A percentile compares a stretch with the other conserved stretches of the same genome.
These are phyloP conservation scores for Rhizopus arrhizus DNA, from an alignment of 371 early-diverging fungal genomes.

Conservation along the genomic window DNA sequence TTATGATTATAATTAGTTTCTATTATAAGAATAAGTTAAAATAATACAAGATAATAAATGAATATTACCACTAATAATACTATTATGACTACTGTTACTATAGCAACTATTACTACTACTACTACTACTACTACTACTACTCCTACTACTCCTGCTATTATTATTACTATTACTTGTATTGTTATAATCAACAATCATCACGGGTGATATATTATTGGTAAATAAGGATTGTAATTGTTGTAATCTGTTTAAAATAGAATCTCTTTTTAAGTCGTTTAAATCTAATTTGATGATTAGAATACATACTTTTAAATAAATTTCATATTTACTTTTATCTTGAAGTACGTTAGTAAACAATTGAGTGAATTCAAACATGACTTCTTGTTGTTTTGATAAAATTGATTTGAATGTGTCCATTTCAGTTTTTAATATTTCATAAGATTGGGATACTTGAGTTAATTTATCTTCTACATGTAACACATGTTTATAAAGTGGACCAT, in stretches of 20 bases:
- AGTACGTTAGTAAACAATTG: constrained; percentile 9
- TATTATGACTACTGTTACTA: constrained; percentile 2
- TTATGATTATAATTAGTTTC: background rate
- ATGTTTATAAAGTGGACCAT: constrained; percentile 24
- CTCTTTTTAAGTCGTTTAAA: background rate
- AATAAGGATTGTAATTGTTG: background rate
- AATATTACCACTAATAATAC: background rate
- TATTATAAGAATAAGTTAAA: no score
- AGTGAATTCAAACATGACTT: constrained; percentile 14
- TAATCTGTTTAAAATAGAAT: background rate
- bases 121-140: constrained; percentile 1
- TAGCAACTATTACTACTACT: constrained; percentile 1
- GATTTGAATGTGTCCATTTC: constrained; percentile 22
- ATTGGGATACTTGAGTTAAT: constrained; percentile 19
- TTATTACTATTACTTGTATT: no score
- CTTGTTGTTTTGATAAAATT: constrained; percentile 24
- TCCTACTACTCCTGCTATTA: background rate
- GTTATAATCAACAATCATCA: no score
- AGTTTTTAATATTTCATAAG: constrained; percentile 22
- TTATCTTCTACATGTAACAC: constrained; percentile 32
- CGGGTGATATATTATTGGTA: background rate
- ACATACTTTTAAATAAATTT: background rate
- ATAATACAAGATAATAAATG: background rate
- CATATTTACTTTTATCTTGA: constrained; percentile 10
- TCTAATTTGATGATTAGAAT: background rate